Conservation (phyloP, 2,329 filamentous ascomycete genomes). For the Escovopsis sp. region DNA sequence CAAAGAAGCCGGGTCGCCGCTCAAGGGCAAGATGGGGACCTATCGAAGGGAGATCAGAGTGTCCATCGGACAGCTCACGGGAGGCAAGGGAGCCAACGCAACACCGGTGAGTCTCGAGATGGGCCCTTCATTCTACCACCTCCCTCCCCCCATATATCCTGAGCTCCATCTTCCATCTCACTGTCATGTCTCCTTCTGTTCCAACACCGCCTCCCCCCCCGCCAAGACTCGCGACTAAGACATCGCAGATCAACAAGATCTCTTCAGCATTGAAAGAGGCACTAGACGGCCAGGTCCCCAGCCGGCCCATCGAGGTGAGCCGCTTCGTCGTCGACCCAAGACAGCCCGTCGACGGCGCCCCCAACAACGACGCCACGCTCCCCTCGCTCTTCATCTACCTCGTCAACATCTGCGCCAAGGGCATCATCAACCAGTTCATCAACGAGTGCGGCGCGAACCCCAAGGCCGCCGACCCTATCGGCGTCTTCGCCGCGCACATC, state of each 20-base stretch:
- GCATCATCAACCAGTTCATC: conserved; percentile 53
- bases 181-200: background rate
- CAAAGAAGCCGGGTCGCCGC: conserved; percentile 26
- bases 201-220: too few species aligned
- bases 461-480: conserved; percentile 59
- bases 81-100: conserved; percentile 45
- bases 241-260: conserved; percentile 20
- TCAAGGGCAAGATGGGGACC: conserved; percentile 55
- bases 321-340: conserved; percentile 34
- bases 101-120: conserved; percentile 21
- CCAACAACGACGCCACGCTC: conserved; percentile 36
- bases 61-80: conserved; percentile 57
- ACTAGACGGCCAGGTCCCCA: conserved; percentile 34
- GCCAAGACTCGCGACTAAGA: background rate
- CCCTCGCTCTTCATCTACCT: conserved; percentile 58
- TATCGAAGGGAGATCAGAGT: conserved; percentile 57
- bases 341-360: conserved; percentile 31
- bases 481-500: conserved; percentile 59
- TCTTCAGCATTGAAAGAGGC: conserved; percentile 33
- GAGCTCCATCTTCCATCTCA: background rate
- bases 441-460: conserved; percentile 49
- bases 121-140: too few species aligned
- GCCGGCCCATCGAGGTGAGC: conserved; percentile 36
- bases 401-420: conserved; percentile 62
- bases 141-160: too few species aligned